A percentile compares a stretch with the other conserved stretches of the same genome.
Evolutionary conservation across 2,329 filamentous ascomycete genomes (phyloP).

Genomic region (Hypoxylon sp.): DNA sequence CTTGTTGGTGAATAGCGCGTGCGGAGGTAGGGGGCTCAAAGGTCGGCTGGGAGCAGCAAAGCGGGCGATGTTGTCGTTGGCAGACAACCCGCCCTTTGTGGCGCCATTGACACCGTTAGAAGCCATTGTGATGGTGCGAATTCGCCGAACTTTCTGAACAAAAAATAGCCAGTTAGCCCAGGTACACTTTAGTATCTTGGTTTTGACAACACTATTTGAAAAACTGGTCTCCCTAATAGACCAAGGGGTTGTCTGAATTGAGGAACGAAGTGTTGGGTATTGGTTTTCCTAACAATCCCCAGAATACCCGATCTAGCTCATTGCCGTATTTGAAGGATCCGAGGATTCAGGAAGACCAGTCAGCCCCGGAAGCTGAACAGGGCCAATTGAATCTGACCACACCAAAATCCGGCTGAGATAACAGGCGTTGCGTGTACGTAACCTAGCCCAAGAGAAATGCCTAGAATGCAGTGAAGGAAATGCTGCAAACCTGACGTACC

Average conservation of each 20-base stretch:
- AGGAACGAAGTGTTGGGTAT: slow-evolving; percentile 16
- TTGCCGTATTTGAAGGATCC: slow-evolving; percentile 29
- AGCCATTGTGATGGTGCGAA: slow-evolving; percentile 66
- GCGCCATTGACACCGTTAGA: slow-evolving; percentile 67
- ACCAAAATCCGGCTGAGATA: slow-evolving; percentile 3
- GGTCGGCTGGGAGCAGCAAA: slow-evolving; percentile 94
- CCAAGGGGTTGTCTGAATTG: not conserved
- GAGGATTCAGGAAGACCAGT: slow-evolving; percentile 22
- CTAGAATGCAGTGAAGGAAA: slow-evolving; percentile 7
- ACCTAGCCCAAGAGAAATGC: slow-evolving; percentile 4
- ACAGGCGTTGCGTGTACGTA: slow-evolving; percentile 6
- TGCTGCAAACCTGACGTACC: slow-evolving; percentile 32
- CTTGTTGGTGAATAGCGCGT: slow-evolving; percentile 99
- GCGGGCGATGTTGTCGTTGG: slow-evolving; percentile 99
- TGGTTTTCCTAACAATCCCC: slow-evolving; percentile 12
- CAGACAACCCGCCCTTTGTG: slow-evolving; percentile 71
- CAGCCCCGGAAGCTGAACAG: slow-evolving; percentile 23
- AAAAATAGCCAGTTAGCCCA: slow-evolving; percentile 27
- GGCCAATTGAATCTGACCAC: slow-evolving; percentile 17
- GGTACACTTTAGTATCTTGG: slow-evolving; percentile 1
- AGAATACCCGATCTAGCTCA: slow-evolving; percentile 12
- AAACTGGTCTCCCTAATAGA: slow-evolving; percentile 10
- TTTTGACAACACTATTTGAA: slow-evolving; percentile 3
- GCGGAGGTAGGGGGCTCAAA: slow-evolving; percentile 86
- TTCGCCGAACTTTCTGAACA: slow-evolving; percentile 34